Evolutionary conservation across 495 filamentous ascomycete genomes (phyloP).

Genomic region (Neurospora sp.): DNA sequence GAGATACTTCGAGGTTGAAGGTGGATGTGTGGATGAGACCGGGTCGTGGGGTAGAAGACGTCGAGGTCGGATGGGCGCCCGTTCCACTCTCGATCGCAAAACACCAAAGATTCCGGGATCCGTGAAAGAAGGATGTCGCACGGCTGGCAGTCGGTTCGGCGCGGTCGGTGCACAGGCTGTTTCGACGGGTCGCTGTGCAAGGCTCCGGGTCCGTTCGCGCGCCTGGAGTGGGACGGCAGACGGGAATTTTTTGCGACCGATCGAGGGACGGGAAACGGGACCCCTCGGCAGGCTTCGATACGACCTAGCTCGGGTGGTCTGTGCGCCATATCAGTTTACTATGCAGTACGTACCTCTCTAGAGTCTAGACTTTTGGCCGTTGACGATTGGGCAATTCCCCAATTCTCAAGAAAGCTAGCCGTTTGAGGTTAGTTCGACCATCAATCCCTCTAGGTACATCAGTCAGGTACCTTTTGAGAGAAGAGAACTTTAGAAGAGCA

Average conservation of each 20-base stretch:
- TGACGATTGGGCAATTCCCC: background rate
- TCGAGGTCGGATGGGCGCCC: background rate
- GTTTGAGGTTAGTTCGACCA: background rate
- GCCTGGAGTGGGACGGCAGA: background rate
- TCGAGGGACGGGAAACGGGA: background rate
- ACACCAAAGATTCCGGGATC: background rate
- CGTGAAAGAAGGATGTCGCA: background rate
- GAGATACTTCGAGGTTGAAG: background rate
- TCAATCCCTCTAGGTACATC: background rate
- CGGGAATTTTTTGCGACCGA: background rate
- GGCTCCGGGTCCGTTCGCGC: background rate
- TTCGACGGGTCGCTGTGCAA: conserved; percentile 1
- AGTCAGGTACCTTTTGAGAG: background rate
- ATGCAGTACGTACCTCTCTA: background rate
- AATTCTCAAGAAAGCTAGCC: too few relatives aligned
- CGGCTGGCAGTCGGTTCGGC: background rate
- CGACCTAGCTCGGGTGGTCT: background rate
- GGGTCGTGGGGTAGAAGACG: background rate
- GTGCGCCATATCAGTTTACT: background rate
- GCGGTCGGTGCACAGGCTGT: background rate
- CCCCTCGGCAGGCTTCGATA: background rate
- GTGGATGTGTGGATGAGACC: background rate
- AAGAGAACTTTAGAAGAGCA: background rate
- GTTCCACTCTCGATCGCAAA: background rate
- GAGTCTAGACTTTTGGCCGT: background rate